Percentiles rank a stretch among this genome's conserved stretches.
Conservation (phyloP, 192 early-diverging fungal genomes). For the Spizellomyces sp. region DNA sequence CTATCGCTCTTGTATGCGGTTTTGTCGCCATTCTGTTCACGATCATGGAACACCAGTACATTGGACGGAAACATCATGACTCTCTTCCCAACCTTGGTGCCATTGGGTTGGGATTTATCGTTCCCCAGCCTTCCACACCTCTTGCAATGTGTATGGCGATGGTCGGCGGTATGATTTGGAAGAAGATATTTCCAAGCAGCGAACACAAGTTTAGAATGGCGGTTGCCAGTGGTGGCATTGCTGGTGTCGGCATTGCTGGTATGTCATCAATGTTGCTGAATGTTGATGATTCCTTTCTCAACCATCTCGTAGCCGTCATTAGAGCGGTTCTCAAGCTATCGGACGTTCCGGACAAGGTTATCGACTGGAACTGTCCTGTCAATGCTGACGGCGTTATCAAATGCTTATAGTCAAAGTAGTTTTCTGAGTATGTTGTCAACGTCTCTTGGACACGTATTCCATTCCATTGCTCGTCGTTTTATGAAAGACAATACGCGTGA, state of each 20-base stretch:
- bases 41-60: neutral
- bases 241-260: slow-evolving; percentile 21
- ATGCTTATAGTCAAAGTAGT: neutral
- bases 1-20: slow-evolving; percentile 4
- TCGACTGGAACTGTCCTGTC: slow-evolving; percentile 17
- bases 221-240: slow-evolving; percentile 19
- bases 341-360: slow-evolving; percentile 2
- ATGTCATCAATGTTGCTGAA: neutral
- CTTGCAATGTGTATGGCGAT: slow-evolving; percentile 7
- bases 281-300: neutral
- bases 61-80: neutral
- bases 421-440: too few species aligned
- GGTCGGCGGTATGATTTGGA: slow-evolving; percentile 1
- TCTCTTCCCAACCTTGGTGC: neutral
- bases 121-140: slow-evolving; percentile 13
- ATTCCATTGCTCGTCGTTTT: too few species aligned
- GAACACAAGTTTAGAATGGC: slow-evolving; percentile 1
- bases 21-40: neutral
- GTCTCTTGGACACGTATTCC: too few species aligned
- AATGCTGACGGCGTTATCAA: slow-evolving; percentile 1
- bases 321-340: slow-evolving; percentile 14
- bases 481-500: too few species aligned
- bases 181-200: neutral
- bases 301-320: slow-evolving; percentile 3
- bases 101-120: slow-evolving; percentile 5